Base-by-base conservation (phyloP, 2,329 filamentous ascomycete species). In the Westerdykella sp. region DNA sequence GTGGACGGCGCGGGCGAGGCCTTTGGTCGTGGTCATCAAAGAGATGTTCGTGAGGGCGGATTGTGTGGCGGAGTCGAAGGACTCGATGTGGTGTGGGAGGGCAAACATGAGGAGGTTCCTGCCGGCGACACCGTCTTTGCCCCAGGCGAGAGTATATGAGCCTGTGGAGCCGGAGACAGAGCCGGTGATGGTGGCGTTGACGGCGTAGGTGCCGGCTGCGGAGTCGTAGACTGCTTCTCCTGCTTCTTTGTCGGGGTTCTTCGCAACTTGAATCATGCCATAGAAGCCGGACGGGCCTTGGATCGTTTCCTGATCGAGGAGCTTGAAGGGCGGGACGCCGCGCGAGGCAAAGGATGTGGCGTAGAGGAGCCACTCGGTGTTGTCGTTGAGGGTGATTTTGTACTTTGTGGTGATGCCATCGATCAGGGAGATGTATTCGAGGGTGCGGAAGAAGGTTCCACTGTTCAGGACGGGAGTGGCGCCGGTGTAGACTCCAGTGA, bases 11-110 rank as follows among this genome's bases (percentile, higher is more conserved):
- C 76, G 84, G 3, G 85, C 85, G n/a, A 79, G 69, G 5, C 93
- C 93, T 67, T 96, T 97, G 25, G 88, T 95, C 0, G 88, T 87
- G 1, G 89, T 93, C 47, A 84, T 78, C 41, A 97, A 71, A 47
- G 78, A 72, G 6, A 94, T 66, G 12, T 72, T 60, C 6, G 70
- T 77, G 23, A 64, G 37, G 36, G 73, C 57, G 12, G 73, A 73
- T 28, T 73, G 69, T 2, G 79, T 81, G 4, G 65, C 64, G 2
- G 65, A 51, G 52, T 87, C 80, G 51, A 97, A 93, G 0, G 87
- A 87, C 34, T 81, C 73, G 1, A 87, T 65, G 50, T 97, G 93
- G 65, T 98, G 93, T 32, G 91, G 88, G 40, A 98, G 71, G 14
- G 89, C 89, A 62, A 85, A 97, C 85, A 95, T 94, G 50, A 93